phyloP scores from a whole-genome alignment of 768 basidiomycete species.

The Thelephora ganbajun region DNA sequence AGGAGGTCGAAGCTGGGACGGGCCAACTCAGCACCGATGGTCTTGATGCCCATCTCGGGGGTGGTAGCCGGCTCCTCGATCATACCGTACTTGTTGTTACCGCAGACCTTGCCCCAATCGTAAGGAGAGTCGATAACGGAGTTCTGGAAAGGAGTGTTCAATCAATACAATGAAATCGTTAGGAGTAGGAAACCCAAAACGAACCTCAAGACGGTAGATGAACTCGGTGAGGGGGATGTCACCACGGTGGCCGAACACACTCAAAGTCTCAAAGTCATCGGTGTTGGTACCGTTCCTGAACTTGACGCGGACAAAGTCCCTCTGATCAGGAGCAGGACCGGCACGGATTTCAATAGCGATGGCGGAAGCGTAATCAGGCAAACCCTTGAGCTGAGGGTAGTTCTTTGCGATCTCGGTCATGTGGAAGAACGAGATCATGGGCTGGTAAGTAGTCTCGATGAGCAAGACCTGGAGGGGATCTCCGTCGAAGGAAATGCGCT shows the following conservation, averaged over 20 bases:
- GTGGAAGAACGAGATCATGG: constrained; percentile 81
- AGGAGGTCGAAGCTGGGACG: constrained; percentile 13
- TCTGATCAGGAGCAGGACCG: constrained; percentile 58
- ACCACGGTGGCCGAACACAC: constrained; percentile 59
- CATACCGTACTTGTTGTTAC: constrained; percentile 9
- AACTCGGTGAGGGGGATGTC: constrained; percentile 79
- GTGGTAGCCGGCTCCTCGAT: constrained; percentile 2
- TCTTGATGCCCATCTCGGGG: constrained; percentile 5
- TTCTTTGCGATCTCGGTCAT: constrained; percentile 48
- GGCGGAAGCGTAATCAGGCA: constrained; percentile 63
- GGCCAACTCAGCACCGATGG: constrained; percentile 11
- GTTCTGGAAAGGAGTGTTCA: constrained; percentile 17
- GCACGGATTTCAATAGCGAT: constrained; percentile 69
- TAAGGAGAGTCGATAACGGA: constrained; percentile 29
- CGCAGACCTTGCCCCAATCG: constrained; percentile 31
- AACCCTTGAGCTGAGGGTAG: constrained; percentile 43
- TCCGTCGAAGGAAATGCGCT: constrained; percentile 65
- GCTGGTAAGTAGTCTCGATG: constrained; percentile 76
- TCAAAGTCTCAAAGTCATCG: constrained; percentile 47
- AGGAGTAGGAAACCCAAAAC: constrained; percentile 4
- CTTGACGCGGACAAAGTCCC: constrained; percentile 73
- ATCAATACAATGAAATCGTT: background rate
- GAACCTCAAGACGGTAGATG: constrained; percentile 69
- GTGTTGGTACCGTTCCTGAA: constrained; percentile 67
- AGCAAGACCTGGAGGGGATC: constrained; percentile 71